phyloP scores from a whole-genome alignment of 2,329 filamentous ascomycete genomes.

The Clarireedia homoeocarpa region DNA sequence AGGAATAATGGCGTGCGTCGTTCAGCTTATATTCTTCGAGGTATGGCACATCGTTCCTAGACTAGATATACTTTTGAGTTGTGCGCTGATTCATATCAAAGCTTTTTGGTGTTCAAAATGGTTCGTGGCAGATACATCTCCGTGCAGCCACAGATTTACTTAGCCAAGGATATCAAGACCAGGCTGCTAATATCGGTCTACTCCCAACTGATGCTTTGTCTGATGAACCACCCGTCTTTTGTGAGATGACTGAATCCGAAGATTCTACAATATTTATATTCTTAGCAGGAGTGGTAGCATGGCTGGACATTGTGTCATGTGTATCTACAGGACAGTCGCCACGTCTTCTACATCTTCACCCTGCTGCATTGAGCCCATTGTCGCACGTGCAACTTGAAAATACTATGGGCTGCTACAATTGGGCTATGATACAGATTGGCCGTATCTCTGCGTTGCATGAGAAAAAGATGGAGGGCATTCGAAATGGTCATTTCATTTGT shows the following conservation, averaged over 20 bases:
- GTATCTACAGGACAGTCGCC: conserved; percentile 38
- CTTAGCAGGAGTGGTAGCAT: conserved; percentile 40
- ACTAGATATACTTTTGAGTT: conserved; percentile 30
- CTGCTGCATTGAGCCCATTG: conserved; percentile 32
- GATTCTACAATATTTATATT: conserved; percentile 38
- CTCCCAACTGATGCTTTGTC: background rate
- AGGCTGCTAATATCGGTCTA: conserved; percentile 6
- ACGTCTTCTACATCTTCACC: conserved; percentile 35
- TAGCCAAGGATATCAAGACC: conserved; percentile 3
- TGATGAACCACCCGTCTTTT: background rate
- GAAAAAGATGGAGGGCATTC: conserved; percentile 44
- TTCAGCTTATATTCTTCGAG: conserved; percentile 48
- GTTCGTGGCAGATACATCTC: conserved; percentile 23
- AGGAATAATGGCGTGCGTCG: conserved; percentile 41
- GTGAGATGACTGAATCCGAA: conserved; percentile 22
- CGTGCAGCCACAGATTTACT: conserved; percentile 20
- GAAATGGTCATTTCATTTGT: conserved; percentile 10
- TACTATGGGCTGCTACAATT: conserved; percentile 49
- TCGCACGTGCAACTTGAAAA: conserved; percentile 36
- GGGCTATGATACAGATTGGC: conserved; percentile 46
- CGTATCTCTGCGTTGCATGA: conserved; percentile 45
- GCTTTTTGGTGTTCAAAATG: conserved; percentile 35
- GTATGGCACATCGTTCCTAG: conserved; percentile 10
- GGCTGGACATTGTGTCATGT: conserved; percentile 43
- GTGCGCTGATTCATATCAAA: conserved; percentile 14